Conservation (phyloP, 148 eudicot species). For the Chenopodium formosanum region DNA sequence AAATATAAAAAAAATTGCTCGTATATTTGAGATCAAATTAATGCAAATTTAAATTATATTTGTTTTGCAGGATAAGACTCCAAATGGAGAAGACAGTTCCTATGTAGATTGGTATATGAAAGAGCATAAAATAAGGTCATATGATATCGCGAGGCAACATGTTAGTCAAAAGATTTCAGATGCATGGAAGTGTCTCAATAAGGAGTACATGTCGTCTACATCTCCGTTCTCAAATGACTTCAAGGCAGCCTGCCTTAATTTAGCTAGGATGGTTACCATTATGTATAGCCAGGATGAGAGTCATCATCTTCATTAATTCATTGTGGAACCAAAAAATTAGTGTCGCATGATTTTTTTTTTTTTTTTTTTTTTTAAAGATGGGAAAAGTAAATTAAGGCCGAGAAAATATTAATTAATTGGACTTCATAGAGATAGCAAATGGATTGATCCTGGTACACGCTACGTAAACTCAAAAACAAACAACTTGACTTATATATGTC, state of each 20-base stretch:
- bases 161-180: constrained; percentile 31
- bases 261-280: constrained; percentile 38
- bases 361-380: too few relatives aligned
- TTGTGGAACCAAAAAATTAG: not conserved
- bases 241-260: constrained; percentile 27
- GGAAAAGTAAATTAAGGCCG: too few relatives aligned
- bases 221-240: constrained; percentile 29
- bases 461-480: too few relatives aligned
- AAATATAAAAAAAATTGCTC: too few relatives aligned
- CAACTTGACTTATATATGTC: too few relatives aligned
- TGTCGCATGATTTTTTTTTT: not conserved
- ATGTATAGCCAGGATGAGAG: constrained; percentile 27
- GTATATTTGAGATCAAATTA: too few relatives aligned
- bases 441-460: too few relatives aligned
- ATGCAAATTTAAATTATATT: too few relatives aligned
- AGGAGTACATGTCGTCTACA: constrained; percentile 19
- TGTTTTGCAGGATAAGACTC: constrained; percentile 36
- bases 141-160: constrained; percentile 20
- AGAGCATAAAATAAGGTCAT: constrained; percentile 20
- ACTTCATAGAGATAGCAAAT: too few relatives aligned
- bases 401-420: too few relatives aligned
- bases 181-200: constrained; percentile 39
- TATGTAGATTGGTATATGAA: constrained; percentile 33
- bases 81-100: constrained; percentile 40
- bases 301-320: not conserved